Conservation (phyloP, 805 yeast species). For the Metschnikowia anglica region DNA sequence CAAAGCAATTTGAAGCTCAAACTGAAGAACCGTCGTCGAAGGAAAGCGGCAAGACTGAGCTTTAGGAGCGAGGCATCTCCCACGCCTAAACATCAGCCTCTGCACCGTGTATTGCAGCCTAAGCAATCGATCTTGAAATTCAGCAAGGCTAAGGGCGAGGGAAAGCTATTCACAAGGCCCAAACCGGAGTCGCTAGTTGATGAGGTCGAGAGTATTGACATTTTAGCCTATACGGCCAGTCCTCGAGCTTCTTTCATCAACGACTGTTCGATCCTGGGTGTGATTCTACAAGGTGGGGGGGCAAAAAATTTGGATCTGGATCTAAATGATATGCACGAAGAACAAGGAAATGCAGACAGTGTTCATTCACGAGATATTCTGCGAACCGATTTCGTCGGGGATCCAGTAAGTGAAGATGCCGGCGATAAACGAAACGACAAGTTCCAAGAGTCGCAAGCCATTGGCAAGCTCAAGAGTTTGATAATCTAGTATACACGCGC, state of each 20-base stretch:
- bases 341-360: slow-evolving; percentile 1
- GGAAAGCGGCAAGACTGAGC: not conserved
- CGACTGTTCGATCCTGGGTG: slow-evolving; percentile 11
- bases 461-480: slow-evolving; percentile 10
- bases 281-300: slow-evolving; percentile 5
- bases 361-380: not conserved
- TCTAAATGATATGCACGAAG: not conserved
- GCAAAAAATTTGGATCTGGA: not conserved
- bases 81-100: slow-evolving; percentile 37
- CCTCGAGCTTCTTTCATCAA: slow-evolving; percentile 18
- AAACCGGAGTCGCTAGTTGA: not conserved
- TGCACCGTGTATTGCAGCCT: slow-evolving; percentile 42
- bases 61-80: slow-evolving; percentile 3
- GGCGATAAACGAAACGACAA: not conserved
- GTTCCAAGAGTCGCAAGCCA: slow-evolving; percentile 5
- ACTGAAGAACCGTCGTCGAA: too few species aligned
- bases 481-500: not conserved
- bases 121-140: slow-evolving; percentile 41
- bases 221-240: slow-evolving; percentile 14
- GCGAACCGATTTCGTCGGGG: not conserved
- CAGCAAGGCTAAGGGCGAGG: not conserved
- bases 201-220: not conserved
- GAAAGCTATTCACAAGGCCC: not conserved
- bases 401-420: not conserved
- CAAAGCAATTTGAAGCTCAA: slow-evolving; percentile 13